These are phyloP conservation scores for Nepenthes mirabilis DNA, from an alignment of 148 eudicot species.

Conservation along the genomic window DNA sequence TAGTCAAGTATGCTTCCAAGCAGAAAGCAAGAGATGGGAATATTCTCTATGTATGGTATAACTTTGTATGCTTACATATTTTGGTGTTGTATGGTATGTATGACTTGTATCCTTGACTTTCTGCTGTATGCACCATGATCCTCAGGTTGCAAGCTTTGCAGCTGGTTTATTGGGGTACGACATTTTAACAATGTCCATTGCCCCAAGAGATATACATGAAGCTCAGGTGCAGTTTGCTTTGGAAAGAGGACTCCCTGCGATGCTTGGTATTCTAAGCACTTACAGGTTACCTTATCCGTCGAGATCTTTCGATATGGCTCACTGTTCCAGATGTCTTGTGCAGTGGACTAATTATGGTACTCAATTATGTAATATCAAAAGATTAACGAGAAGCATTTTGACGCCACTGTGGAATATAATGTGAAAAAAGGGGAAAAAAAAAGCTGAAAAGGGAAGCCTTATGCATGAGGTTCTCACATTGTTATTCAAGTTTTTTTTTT, in stretches of 20 bases:
- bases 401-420: too few relatives aligned
- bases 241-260: constrained; percentile 53
- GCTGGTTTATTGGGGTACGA: constrained; percentile 31
- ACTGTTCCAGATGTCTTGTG: constrained; percentile 54
- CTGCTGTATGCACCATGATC: neutral
- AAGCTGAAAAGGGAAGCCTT: too few relatives aligned
- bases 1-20: too few relatives aligned
- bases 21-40: neutral
- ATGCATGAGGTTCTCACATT: too few relatives aligned
- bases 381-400: too few relatives aligned
- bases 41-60: neutral
- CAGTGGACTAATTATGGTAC: constrained; percentile 46
- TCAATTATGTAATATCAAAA: neutral
- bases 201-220: constrained; percentile 48
- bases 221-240: constrained; percentile 57
- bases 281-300: constrained; percentile 45
- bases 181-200: constrained; percentile 51
- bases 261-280: constrained; percentile 39
- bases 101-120: constrained; percentile 2
- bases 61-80: neutral
- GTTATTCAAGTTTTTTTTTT: too few relatives aligned
- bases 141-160: constrained; percentile 50
- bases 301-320: constrained; percentile 49
- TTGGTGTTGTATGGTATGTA: neutral
- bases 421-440: too few relatives aligned